phyloP scores from a whole-genome alignment of 2,329 filamentous ascomycete species.

The Pseudogymnoascus pannorum region DNA sequence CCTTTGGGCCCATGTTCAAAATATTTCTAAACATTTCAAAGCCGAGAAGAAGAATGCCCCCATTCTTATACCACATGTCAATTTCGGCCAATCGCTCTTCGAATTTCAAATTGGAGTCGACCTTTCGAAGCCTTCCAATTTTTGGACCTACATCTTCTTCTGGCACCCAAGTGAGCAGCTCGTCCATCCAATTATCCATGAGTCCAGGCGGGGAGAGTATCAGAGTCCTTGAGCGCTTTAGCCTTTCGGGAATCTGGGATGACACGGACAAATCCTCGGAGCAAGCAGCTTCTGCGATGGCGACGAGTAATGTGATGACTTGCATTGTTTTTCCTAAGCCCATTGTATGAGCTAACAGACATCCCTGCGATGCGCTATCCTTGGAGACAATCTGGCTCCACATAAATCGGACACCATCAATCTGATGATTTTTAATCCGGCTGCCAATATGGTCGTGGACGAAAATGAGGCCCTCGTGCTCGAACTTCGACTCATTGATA shows the following conservation, averaged over 20 bases:
- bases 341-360: slow-evolving; percentile 83
- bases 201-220: slow-evolving; percentile 70
- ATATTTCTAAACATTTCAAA: slow-evolving; percentile 59
- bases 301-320: slow-evolving; percentile 72
- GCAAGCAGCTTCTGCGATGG: slow-evolving; percentile 58
- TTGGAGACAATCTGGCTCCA: slow-evolving; percentile 72
- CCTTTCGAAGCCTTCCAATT: slow-evolving; percentile 49
- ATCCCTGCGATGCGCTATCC: slow-evolving; percentile 53
- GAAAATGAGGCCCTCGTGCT: slow-evolving; percentile 54
- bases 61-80: slow-evolving; percentile 51
- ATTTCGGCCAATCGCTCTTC: slow-evolving; percentile 41
- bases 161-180: slow-evolving; percentile 64
- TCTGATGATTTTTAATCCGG: slow-evolving; percentile 71
- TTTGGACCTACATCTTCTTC: slow-evolving; percentile 27
- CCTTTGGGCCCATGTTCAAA: slow-evolving; percentile 27
- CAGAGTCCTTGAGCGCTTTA: slow-evolving; percentile 58
- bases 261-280: slow-evolving; percentile 51
- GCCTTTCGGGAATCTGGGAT: slow-evolving; percentile 59
- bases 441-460: slow-evolving; percentile 56
- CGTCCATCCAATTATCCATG: slow-evolving; percentile 76
- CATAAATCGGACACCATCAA: slow-evolving; percentile 76
- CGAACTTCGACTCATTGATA: slow-evolving; percentile 59
- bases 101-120: slow-evolving; percentile 38
- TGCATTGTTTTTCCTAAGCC: slow-evolving; percentile 91
- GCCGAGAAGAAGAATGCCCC: slow-evolving; percentile 70